Conservation (phyloP, 768 basidiomycete genomes). For the Clitopilus hobsonii region DNA sequence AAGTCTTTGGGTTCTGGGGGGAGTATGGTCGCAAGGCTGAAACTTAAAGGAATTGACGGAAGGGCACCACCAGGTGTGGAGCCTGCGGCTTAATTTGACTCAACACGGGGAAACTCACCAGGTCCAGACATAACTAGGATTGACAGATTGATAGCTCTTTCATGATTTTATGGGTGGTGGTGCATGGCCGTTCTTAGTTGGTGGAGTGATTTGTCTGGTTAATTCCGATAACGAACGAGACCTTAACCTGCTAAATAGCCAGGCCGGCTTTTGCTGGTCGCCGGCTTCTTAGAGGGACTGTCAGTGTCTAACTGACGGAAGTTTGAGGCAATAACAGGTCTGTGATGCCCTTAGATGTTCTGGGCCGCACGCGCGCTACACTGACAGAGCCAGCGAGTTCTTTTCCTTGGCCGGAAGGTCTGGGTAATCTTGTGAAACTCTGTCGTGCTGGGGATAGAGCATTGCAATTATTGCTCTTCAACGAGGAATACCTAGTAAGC, state of each 20-base stretch:
- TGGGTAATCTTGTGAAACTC: slow-evolving; percentile 78
- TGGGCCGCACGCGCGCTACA: slow-evolving; percentile 86
- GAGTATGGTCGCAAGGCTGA: slow-evolving; percentile 53
- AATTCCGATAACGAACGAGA: slow-evolving; percentile 95
- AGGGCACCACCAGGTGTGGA: slow-evolving; percentile 75
- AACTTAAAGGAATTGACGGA: slow-evolving; percentile 84
- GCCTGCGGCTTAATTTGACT: slow-evolving; percentile 78
- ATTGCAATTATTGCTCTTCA: slow-evolving; percentile 92
- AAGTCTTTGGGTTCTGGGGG: slow-evolving; percentile 78
- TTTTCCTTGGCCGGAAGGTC: slow-evolving; percentile 53
- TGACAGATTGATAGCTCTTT: slow-evolving; percentile 72
- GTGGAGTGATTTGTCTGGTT: slow-evolving; percentile 81
- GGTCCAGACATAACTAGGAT: slow-evolving; percentile 60
- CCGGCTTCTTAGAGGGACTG: slow-evolving; percentile 84
- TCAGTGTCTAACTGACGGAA: slow-evolving; percentile 76
- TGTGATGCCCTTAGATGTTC: slow-evolving; percentile 90
- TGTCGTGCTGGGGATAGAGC: slow-evolving; percentile 84
- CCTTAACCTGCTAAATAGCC: slow-evolving; percentile 25
- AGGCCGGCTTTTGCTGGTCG: slow-evolving; percentile 61
- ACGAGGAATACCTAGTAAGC: slow-evolving; percentile 88
- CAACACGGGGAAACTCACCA: slow-evolving; percentile 72
- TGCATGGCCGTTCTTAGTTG: slow-evolving; percentile 83
- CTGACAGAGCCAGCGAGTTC: slow-evolving; percentile 85
- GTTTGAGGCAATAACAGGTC: slow-evolving; percentile 91
- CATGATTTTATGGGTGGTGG: slow-evolving; percentile 78